Evolutionary conservation across 2,329 filamentous ascomycete species (phyloP).

Genomic region (Corniculantispora saksenae): DNA sequence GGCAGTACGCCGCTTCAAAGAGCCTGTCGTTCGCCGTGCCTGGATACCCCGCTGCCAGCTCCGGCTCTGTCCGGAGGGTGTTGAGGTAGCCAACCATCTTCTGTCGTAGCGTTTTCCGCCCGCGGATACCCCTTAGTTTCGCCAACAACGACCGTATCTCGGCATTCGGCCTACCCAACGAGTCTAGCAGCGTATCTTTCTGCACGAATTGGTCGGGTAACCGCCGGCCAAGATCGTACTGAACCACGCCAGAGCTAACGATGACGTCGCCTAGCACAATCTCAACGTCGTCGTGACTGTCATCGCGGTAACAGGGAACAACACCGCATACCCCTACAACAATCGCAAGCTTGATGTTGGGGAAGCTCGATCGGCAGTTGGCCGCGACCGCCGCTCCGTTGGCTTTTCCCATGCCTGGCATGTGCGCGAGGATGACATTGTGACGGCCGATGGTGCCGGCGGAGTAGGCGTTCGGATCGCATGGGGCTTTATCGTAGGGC

Average conservation of each 20-base stretch:
- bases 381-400: constrained; percentile 18
- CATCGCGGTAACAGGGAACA: constrained; percentile 20
- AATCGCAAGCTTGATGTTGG: constrained; percentile 22
- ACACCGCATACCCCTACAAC: constrained; percentile 27
- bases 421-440: constrained; percentile 28
- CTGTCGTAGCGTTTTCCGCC: constrained; percentile 18
- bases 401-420: constrained; percentile 27
- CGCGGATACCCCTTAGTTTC: not conserved
- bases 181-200: constrained; percentile 27
- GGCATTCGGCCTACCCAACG: constrained; percentile 23
- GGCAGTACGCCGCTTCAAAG: constrained; percentile 22
- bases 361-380: constrained; percentile 22
- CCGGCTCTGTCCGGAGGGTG: not conserved
- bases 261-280: constrained; percentile 30
- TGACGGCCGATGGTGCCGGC: constrained; percentile 24
- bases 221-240: constrained; percentile 33
- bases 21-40: not conserved
- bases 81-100: too few relatives aligned
- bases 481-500: constrained; percentile 26
- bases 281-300: constrained; percentile 14
- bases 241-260: constrained; percentile 30
- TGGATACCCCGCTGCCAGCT: not conserved
- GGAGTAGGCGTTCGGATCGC: constrained; percentile 33
- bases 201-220: constrained; percentile 23
- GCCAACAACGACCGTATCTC: constrained; percentile 21